Base-by-base conservation (phyloP, 176 grass and related monocot species). In the Aegilops umbellulata region DNA sequence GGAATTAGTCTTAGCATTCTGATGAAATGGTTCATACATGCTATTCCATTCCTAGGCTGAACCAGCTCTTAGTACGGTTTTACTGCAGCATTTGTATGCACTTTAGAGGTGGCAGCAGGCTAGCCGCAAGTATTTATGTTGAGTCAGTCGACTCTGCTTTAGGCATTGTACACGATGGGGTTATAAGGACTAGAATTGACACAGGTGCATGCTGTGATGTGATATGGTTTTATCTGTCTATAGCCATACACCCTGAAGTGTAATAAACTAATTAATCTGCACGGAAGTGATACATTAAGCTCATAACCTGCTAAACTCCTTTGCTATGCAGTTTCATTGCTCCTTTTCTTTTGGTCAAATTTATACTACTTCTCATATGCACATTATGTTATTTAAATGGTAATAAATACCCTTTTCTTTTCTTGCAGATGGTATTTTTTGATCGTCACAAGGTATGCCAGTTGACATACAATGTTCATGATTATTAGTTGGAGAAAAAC, bases 401-500 rank as follows among this genome's bases (percentile, higher is more conserved):
- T 80, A 49, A 67, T 42, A 60, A 91, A 83, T 84, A 35, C 29
- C 17, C 44, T 61, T 80, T 7, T 73, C 36, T 36, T 69, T 35
- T 91, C 86, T 80, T 92, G 76, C 91, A 98, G 95, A 90, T 98
- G 87, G 91, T 95, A 74, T 98, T 98, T 86, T 98, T 98, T 60
- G 95, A 98, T 85, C 93, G 88, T 49, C 81, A 95, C 80, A 98
- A 98, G 95, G 95, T 98, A 95, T 68, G 76, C 35, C 20, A 58
- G 24, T 83, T 64, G 47, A 31, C 9, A 19, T 64, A 65, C 53
- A 41, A 61, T 77, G 19, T 41, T 78, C 26, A 9, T 78, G 84
- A 23, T 90, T 34, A 58, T 88, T 84, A 69, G 4, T 46, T 44
- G 67, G 46, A 65, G 8, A 20, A 57, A 49, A 72, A 42, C 42